These are phyloP conservation scores for Clarireedia monteithiana DNA, from an alignment of 2,329 filamentous ascomycete genomes.

Conservation along the genomic window DNA sequence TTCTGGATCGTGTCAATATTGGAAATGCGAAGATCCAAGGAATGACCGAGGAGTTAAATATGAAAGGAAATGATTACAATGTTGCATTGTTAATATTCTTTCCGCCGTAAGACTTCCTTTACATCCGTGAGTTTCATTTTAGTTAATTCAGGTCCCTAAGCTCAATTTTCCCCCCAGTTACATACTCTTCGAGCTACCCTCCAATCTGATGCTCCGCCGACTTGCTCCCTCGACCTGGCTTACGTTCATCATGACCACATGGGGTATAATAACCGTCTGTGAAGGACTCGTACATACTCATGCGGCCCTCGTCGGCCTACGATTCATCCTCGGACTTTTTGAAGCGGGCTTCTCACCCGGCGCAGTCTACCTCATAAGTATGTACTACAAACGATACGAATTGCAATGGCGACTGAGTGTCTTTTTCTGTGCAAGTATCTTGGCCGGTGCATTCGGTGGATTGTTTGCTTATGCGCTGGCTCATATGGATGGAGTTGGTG, in stretches of 20 bases:
- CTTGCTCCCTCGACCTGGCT: conserved; percentile 33
- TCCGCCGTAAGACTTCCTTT: conserved; percentile 10
- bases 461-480: conserved; percentile 48
- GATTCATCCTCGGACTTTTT: conserved; percentile 53
- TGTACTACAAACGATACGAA: conserved; percentile 43
- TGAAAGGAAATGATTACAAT: conserved; percentile 40
- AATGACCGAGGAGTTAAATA: conserved; percentile 52
- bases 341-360: conserved; percentile 56
- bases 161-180: conserved; percentile 8
- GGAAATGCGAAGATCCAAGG: conserved; percentile 64
- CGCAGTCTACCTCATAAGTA: conserved; percentile 37
- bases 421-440: conserved; percentile 44
- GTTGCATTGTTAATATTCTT: conserved; percentile 41
- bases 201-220: conserved; percentile 25
- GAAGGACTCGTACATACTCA: conserved; percentile 40
- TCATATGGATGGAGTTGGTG: conserved; percentile 43
- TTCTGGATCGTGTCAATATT: conserved; percentile 70
- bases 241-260: conserved; percentile 35
- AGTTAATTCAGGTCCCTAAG: neutral
- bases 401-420: conserved; percentile 43
- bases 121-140: neutral
- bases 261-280: conserved; percentile 31
- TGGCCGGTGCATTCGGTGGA: conserved; percentile 48
- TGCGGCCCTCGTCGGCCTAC: conserved; percentile 54
- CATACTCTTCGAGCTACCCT: conserved; percentile 33